Evolutionary conservation across 1,284 basidiomycete species (phyloP), one percentile per base, ranked within the genome.

Genomic region (Microbotryomycetes sp.): DNA sequence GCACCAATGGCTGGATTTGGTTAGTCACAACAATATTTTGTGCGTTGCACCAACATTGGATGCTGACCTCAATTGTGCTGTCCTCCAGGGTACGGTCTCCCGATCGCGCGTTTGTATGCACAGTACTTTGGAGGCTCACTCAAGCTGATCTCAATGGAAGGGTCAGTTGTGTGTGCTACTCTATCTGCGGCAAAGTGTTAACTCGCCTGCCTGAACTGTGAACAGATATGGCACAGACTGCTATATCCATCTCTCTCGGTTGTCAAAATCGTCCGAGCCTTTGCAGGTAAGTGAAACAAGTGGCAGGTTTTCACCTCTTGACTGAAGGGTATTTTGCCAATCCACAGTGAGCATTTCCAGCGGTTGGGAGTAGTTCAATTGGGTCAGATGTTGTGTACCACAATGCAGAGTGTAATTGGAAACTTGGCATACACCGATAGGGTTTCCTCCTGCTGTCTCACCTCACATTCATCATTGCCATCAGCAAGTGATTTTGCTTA

Each of bases 1-100:
- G 94, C 94, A 4, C 94, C 94, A 1, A 96, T 98, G 92, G 94
- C 94, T 47, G 94, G 94, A 3, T 97, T 93, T 72, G 92, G 90
- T 70, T 15, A 16, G 48, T 29, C 26, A 29, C 6, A 5, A 42
- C 57, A 71, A 49, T 54, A 66, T 67, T 49, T 36, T 23, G 28
- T 51, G 23, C 6, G 36, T 9, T 4, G 19, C 29, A 59, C 30
- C 14, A 49, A 0, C 46, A 2, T 9, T 19, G n/a, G 3, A 14
- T 22, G 1, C 2, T 23, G 30, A 32, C 3, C 23, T 7, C 19
- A 16, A 53, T 30, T 42, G 49, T 23, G 16, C 28, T 19, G 2
- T 30, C 30, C 12, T 16, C n/a, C 56, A 64, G 73, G 76, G 12
- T 97, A 97, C 75, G 93, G 93, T 0, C 76, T 97, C 26, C 94